Evolutionary conservation across 2,329 filamentous ascomycete genomes (phyloP).

Genomic region (Fusarium marasasianum): DNA sequence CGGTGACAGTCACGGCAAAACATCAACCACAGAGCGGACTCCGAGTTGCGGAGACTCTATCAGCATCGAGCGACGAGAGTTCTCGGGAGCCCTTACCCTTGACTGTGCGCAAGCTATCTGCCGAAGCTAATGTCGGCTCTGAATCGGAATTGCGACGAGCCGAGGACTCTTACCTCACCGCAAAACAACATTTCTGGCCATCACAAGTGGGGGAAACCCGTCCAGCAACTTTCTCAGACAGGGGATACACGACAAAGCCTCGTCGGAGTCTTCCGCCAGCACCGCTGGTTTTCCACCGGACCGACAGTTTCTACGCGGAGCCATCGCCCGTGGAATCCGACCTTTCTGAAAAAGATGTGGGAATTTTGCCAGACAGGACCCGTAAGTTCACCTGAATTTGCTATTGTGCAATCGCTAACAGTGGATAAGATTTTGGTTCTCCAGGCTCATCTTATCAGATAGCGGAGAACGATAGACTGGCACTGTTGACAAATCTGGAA

Average conservation of each 20-base stretch:
- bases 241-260: constrained; percentile 55
- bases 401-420: constrained; percentile 15
- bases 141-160: constrained; percentile 14
- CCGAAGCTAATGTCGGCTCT: constrained; percentile 15
- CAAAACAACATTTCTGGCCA: constrained; percentile 55
- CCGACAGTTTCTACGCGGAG: constrained; percentile 57
- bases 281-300: constrained; percentile 60
- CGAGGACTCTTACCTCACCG: constrained; percentile 16
- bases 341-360: constrained; percentile 51
- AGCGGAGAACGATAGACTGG: constrained; percentile 51
- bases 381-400: constrained; percentile 9
- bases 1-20: constrained; percentile 45
- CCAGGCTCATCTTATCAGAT: constrained; percentile 39
- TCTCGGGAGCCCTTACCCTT: constrained; percentile 52
- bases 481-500: constrained; percentile 67
- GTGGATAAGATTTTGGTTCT: constrained; percentile 7
- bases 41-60: constrained; percentile 24
- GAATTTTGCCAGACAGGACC: constrained; percentile 35
- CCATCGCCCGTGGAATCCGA: constrained; percentile 62
- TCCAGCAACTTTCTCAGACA: constrained; percentile 64
- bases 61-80: constrained; percentile 40
- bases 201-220: constrained; percentile 66
- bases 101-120: constrained; percentile 55
- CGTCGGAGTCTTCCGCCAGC: constrained; percentile 66
- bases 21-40: constrained; percentile 20